Evolutionary conservation across 2,329 filamentous ascomycete species (phyloP), one percentile per base, ranked within the genome.

Genomic region (Arthroderma sp.): DNA sequence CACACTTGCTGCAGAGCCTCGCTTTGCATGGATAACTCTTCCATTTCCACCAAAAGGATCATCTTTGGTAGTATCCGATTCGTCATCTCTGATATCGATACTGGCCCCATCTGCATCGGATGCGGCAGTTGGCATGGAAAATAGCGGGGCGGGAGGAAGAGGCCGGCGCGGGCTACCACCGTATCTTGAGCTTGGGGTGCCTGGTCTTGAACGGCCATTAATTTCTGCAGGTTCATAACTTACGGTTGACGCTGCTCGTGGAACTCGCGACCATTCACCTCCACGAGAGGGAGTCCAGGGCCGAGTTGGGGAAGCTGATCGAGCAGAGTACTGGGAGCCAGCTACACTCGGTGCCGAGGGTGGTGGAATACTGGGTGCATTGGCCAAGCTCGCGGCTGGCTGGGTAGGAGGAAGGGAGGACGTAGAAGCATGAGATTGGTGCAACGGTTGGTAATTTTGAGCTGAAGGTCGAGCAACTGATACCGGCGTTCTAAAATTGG

Each of bases 131-230:
- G 72, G 69, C 6, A 66, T 71, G 2, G 82, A 76, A 58, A 94
- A 96, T 6, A 94, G 70, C 3, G 91, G 91, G 29, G 87, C 86
- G 0, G 87, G 86, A 2, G 91, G 91, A 30, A 96, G 71, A 3
- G 89, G 89, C 45, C 89, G 76, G 53, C 86, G 78, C 7, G 88
- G 86, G 58, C 86, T 93, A 3, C 87, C 84, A 15, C 87, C 84
- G 61, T 96, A 95, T 60, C 80, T 75, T 2, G 86, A 89, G 0
- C 87, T 87, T 1, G 89, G 87, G 0, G 89, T 95, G 4, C 89
- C 89, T 1, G 91, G 89, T 47, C 91, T 72, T 5, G 91, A 88
- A 50, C 78, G 88, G 40, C 91, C 91, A 57, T 96, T 89, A 48
- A 96, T 66, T 54, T 95, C 88, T 22, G 81, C 74, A 0, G 87